phyloP scores from a whole-genome alignment of 805 yeast genomes.

The Cyberlindnera maritima region DNA sequence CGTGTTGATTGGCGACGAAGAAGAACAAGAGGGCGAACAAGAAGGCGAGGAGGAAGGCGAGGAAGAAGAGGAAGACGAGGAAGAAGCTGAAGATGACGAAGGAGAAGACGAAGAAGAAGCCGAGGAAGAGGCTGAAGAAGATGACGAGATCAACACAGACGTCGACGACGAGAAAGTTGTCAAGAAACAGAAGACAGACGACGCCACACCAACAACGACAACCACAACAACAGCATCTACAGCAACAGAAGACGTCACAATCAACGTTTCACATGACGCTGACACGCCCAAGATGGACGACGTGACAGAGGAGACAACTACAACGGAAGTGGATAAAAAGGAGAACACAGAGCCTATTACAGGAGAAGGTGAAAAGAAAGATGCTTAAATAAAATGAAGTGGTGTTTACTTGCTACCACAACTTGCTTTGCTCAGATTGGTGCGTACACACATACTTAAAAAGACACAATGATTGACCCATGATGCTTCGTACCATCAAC shows the following conservation, averaged over 20 bases:
- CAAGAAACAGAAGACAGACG: constrained; percentile 10
- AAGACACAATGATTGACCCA: no score
- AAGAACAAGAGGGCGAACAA: constrained; percentile 40
- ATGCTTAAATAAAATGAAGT: no score
- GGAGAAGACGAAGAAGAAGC: constrained; percentile 31
- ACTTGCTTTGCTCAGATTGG: no score
- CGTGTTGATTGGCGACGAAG: constrained; percentile 27
- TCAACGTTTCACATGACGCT: constrained; percentile 13
- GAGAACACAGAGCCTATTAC: not conserved
- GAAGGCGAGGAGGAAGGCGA: constrained; percentile 46
- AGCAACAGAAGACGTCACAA: constrained; percentile 1
- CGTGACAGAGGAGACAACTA: constrained; percentile 5
- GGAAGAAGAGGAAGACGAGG: constrained; percentile 47
- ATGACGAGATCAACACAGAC: constrained; percentile 22
- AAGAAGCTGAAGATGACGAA: constrained; percentile 39
- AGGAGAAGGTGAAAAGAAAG: not conserved
- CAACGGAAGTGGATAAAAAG: not conserved
- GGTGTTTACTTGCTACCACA: no score
- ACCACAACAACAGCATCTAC: not conserved
- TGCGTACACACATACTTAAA: no score
- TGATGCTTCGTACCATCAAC: not conserved
- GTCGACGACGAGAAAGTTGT: constrained; percentile 22
- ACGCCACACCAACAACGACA: not conserved
- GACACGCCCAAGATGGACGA: constrained; percentile 23
- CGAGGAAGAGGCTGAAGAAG: constrained; percentile 24